Evolutionary conservation across 352 stramenopile genomes (phyloP).

Genomic region (Globisporangium irregulare): DNA sequence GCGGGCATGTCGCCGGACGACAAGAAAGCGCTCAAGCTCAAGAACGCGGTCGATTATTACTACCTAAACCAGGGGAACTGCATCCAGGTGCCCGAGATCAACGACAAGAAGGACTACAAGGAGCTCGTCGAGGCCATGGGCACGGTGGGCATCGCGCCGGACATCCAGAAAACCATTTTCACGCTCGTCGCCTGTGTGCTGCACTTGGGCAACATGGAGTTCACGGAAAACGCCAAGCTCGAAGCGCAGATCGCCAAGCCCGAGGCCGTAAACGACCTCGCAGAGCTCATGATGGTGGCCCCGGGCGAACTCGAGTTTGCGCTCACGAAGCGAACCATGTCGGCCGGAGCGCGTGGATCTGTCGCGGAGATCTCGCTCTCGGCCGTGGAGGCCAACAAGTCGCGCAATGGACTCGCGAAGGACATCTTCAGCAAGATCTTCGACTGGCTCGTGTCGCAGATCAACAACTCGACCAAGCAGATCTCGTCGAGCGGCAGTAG

Average conservation of each 20-base stretch:
- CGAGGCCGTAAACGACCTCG: slow-evolving; percentile 69
- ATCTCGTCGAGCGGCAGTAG: slow-evolving; percentile 30
- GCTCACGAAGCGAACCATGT: slow-evolving; percentile 89
- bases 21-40: slow-evolving; percentile 78
- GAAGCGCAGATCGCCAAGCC: slow-evolving; percentile 65
- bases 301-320: slow-evolving; percentile 82
- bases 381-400: slow-evolving; percentile 79
- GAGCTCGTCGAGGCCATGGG: slow-evolving; percentile 91
- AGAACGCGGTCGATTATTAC: slow-evolving; percentile 87
- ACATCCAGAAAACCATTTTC: slow-evolving; percentile 94
- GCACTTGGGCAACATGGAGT: slow-evolving; percentile 96
- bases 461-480: slow-evolving; percentile 90
- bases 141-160: slow-evolving; percentile 85
- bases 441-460: slow-evolving; percentile 93
- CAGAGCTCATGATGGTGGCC: slow-evolving; percentile 86
- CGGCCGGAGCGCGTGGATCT: slow-evolving; percentile 73
- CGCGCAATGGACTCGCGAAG: slow-evolving; percentile 94
- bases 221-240: slow-evolving; percentile 84
- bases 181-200: slow-evolving; percentile 95
- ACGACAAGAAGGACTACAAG: slow-evolving; percentile 94
- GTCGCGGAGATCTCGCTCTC: slow-evolving; percentile 86
- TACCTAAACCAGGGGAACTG: slow-evolving; percentile 95
- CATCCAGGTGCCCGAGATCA: slow-evolving; percentile 90
- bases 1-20: slow-evolving; percentile 67
- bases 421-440: slow-evolving; percentile 97